These are phyloP conservation scores for Neopestalotiopsis rosae DNA, from an alignment of 2,329 filamentous ascomycete genomes.

Conservation along the genomic window DNA sequence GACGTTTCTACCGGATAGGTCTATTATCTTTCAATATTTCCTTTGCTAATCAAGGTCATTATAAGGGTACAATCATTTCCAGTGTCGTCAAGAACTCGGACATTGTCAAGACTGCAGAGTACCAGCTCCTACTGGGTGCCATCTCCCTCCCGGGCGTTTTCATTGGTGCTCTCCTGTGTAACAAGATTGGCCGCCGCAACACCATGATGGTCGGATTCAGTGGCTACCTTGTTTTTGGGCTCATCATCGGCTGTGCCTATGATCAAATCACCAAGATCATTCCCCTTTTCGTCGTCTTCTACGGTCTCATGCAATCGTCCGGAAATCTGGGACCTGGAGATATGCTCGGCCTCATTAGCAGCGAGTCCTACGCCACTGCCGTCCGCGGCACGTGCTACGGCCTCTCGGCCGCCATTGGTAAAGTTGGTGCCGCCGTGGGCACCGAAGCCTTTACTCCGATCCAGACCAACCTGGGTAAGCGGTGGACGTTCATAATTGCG, in stretches of 20 bases:
- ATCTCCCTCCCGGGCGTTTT: constrained; percentile 55
- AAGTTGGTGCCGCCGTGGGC: constrained; percentile 55
- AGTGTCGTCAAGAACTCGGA: constrained; percentile 42
- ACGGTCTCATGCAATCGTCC: constrained; percentile 55
- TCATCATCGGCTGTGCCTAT: constrained; percentile 56
- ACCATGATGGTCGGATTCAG: constrained; percentile 57
- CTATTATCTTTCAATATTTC: background rate
- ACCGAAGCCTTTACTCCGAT: constrained; percentile 57
- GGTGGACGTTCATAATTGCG: constrained; percentile 58
- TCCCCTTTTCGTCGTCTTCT: constrained; percentile 54
- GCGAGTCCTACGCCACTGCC: constrained; percentile 55
- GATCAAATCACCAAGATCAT: constrained; percentile 52
- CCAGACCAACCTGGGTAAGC: constrained; percentile 48
- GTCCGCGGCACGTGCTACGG: constrained; percentile 57
- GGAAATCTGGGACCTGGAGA: constrained; percentile 57
- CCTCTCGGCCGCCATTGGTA: constrained; percentile 54
- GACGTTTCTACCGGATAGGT: background rate
- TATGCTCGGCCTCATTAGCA: constrained; percentile 55
- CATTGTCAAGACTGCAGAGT: constrained; percentile 50
- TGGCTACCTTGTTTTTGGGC: constrained; percentile 55
- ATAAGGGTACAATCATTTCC: constrained; percentile 44
- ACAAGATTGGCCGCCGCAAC: constrained; percentile 52
- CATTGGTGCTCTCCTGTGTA: constrained; percentile 52
- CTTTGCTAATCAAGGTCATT: background rate
- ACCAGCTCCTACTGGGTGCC: constrained; percentile 51